phyloP scores from a whole-genome alignment of 306 rosid species.

The Malus orientalis region DNA sequence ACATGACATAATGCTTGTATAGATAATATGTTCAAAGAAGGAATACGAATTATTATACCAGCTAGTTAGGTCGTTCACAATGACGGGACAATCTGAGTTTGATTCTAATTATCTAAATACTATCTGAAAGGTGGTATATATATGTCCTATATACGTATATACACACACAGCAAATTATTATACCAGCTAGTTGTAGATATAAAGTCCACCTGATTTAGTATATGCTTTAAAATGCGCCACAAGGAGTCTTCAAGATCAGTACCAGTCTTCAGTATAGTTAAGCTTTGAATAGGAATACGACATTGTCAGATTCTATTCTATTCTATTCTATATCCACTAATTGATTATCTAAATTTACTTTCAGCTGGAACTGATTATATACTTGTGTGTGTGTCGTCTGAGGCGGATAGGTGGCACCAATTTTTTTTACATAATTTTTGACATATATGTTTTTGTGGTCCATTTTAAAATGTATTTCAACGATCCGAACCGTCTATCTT shows the following conservation, averaged over 20 bases:
- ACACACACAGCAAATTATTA: background rate
- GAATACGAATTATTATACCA: background rate
- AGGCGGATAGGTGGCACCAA: too few relatives aligned
- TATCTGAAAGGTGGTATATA: background rate
- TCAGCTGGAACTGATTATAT: slow-evolving; percentile 23
- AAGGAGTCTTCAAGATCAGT: background rate
- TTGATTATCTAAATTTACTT: slow-evolving; percentile 11
- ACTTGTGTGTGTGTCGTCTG: background rate
- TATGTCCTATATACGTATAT: background rate
- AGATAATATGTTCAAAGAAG: background rate
- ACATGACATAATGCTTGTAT: background rate
- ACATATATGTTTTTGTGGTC: too few relatives aligned
- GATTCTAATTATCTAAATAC: background rate
- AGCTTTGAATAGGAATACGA: slow-evolving; percentile 7
- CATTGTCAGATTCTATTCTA: slow-evolving; percentile 36
- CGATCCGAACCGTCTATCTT: too few relatives aligned
- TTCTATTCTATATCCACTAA: slow-evolving; percentile 38
- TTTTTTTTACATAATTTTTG: too few relatives aligned
- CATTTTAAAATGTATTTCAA: too few relatives aligned
- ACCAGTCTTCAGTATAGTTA: background rate
- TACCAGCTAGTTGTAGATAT: background rate
- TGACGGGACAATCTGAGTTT: background rate
- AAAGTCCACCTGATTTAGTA: background rate
- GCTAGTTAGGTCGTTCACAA: background rate
- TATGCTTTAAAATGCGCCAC: background rate